Percentiles rank a stretch among this genome's conserved stretches.
These are phyloP conservation scores for Sporothrix curviconia DNA, from an alignment of 2,329 filamentous ascomycete species.

Conservation along the genomic window DNA sequence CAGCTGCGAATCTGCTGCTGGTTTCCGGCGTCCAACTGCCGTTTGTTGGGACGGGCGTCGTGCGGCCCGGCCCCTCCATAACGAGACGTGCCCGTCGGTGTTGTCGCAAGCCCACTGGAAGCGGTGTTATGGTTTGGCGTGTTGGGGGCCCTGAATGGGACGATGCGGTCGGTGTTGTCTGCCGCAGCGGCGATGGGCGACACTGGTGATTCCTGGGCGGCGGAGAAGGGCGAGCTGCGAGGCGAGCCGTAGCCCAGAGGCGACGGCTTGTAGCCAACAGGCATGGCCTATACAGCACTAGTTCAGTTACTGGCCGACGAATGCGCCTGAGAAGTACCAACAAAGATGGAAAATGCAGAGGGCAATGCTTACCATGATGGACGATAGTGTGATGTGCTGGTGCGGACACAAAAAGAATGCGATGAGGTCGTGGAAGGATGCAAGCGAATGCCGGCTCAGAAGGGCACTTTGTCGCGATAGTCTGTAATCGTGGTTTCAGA, in stretches of 20 bases:
- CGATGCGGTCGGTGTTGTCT: conserved; percentile 59
- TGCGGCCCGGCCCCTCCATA: conserved; percentile 30
- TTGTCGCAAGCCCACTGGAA: background rate
- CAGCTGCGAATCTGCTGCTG: conserved; percentile 15
- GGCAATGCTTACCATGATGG: background rate
- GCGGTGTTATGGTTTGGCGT: conserved; percentile 24
- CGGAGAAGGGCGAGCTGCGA: conserved; percentile 60
- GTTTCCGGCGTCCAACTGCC: conserved; percentile 35
- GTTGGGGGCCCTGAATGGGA: conserved; percentile 41
- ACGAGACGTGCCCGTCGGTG: conserved; percentile 29
- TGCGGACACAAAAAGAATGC: too few relatives aligned
- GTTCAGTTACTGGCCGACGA: too few relatives aligned
- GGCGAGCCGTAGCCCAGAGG: conserved; percentile 65
- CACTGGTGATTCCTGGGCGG: conserved; percentile 53
- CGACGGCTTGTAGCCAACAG: conserved; percentile 60
- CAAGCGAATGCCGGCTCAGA: too few relatives aligned
- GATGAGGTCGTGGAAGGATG: too few relatives aligned
- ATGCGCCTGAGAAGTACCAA: too few relatives aligned
- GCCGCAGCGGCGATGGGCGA: conserved; percentile 60
- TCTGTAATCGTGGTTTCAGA: background rate
- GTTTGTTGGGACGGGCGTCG: conserved; percentile 34
- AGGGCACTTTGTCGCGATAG: too few relatives aligned
- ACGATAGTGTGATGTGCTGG: background rate
- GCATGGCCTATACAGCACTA: too few relatives aligned
- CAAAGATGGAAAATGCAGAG: background rate